A percentile compares a stretch with the other conserved stretches of the same genome.
These are phyloP conservation scores for Metschnikowia henanensis DNA, from an alignment of 805 yeast species.

Conservation along the genomic window DNA sequence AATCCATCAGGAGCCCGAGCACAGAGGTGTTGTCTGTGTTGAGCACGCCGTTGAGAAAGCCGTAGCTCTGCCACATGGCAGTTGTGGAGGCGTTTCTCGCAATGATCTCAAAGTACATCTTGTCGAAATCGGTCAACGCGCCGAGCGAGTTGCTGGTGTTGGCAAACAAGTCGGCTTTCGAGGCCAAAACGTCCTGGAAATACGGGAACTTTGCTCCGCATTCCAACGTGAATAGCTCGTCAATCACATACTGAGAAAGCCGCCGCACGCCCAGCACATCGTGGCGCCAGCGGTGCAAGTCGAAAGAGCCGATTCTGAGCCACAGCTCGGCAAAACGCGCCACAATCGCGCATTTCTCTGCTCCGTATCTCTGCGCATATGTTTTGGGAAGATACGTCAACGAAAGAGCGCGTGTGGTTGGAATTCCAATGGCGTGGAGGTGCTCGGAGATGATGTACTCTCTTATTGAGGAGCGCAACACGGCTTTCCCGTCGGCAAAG, in stretches of 20 bases:
- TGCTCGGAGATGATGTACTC: constrained; percentile 88
- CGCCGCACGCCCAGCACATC: constrained; percentile 61
- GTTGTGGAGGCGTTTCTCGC: constrained; percentile 73
- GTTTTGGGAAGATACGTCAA: constrained; percentile 73
- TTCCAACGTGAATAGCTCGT: constrained; percentile 51
- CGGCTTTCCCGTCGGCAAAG: constrained; percentile 97
- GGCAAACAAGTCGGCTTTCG: constrained; percentile 22
- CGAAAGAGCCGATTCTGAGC: constrained; percentile 89
- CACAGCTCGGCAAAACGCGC: constrained; percentile 82
- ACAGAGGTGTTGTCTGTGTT: constrained; percentile 94
- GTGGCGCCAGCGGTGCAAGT: constrained; percentile 71
- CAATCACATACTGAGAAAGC: constrained; percentile 72
- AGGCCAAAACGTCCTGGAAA: constrained; percentile 24
- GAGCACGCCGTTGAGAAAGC: constrained; percentile 90
- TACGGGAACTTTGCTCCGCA: constrained; percentile 28
- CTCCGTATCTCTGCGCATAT: constrained; percentile 66
- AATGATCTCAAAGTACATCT: constrained; percentile 68
- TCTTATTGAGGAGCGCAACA: constrained; percentile 79
- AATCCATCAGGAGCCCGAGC: constrained; percentile 86
- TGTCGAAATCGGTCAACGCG: constrained; percentile 60
- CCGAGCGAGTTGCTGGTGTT: constrained; percentile 25
- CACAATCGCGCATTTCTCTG: constrained; percentile 84
- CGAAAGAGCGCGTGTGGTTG: constrained; percentile 81
- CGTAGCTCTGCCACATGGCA: constrained; percentile 89
- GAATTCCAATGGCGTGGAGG: constrained; percentile 76